Evolutionary conservation across 805 yeast species (phyloP), one percentile per base, ranked within the genome.

Genomic region (Kluyveromyces aestuarii): DNA sequence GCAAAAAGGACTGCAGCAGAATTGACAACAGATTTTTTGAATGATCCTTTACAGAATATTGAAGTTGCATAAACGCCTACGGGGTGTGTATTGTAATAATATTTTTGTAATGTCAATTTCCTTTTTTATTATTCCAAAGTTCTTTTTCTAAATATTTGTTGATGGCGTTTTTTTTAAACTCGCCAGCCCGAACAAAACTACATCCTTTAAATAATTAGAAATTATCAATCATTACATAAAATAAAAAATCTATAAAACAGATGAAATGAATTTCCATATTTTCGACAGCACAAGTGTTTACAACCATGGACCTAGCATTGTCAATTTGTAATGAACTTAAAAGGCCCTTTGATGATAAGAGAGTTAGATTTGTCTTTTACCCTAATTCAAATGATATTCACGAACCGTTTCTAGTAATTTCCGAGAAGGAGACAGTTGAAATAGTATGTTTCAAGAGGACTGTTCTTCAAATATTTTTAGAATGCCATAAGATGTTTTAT

Each of bases 391-490:
- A 50, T 48, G 48, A 37, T 4, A 44, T 55, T 5, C 17, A 42
- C 6, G 43, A 45, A 8, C 40, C 16, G 8, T 58, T 48, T 35
- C 52, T 52, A 36, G 25, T 53, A 6, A 46, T 48, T 13, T 37
- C 44, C 33, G 52, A 53, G 2, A 46, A 50, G 1, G 45, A 44
- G 8, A 6, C 33, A 6, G 45, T 61, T n/a, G 74, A 71, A 53
- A 50, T 70, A 17, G 52, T 69, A 36, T 57, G 71, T 43, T 68
- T 64, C 52, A 68, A 63, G 46, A 48, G 50, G 8, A 62, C 72
- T 0, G 56, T 50, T 35, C 45, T 64, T 27, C 38, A 48, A 16
- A 49, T 70, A 0, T 66, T 69, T 45, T 48, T 45, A 14, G 70
- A 67, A 45, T 60, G 68, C n/a, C 70, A 69, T 46, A 51, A 55